A percentile compares a stretch with the other conserved stretches of the same genome.
Evolutionary conservation across 768 basidiomycete species (phyloP).

Genomic region (Trametes maxima): DNA sequence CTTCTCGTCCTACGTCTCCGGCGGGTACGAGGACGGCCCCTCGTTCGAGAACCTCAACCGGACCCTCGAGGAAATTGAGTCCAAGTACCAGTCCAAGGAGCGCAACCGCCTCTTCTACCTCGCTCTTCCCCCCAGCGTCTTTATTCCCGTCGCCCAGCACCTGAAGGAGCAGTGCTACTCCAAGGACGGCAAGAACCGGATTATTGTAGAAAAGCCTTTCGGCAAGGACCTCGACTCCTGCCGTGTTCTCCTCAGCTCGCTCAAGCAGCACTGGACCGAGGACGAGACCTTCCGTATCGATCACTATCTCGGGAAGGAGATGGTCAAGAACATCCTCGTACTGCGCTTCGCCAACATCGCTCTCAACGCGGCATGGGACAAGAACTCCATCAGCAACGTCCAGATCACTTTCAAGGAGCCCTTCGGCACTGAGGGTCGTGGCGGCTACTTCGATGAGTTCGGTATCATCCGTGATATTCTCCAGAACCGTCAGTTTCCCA

Average conservation of each 20-base stretch:
- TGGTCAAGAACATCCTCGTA: slow-evolving; percentile 98
- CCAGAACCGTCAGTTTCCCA: slow-evolving; percentile 85
- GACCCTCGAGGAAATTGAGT: slow-evolving; percentile 79
- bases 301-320: slow-evolving; percentile 99
- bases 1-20: slow-evolving; percentile 79
- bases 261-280: slow-evolving; percentile 91
- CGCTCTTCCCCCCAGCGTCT: slow-evolving; percentile 96
- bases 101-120: slow-evolving; percentile 93
- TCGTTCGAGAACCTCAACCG: slow-evolving; percentile 79
- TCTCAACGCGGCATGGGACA: slow-evolving; percentile 89
- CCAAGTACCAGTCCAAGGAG: slow-evolving; percentile 59
- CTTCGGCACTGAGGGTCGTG: slow-evolving; percentile 98
- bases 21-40: slow-evolving; percentile 83
- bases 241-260: slow-evolving; percentile 69
- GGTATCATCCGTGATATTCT: slow-evolving; percentile 97
- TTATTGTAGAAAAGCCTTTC: slow-evolving; percentile 99
- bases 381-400: slow-evolving; percentile 93
- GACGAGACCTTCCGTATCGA: slow-evolving; percentile 99
- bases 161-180: slow-evolving; percentile 82
- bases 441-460: slow-evolving; percentile 99
- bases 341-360: slow-evolving; percentile 95
- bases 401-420: slow-evolving; percentile 99
- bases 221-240: slow-evolving; percentile 92
- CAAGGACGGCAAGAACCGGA: slow-evolving; percentile 75
- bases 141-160: slow-evolving; percentile 84